These are phyloP conservation scores for Candida sanyaensis DNA, from an alignment of 1,139 yeast genomes.

Conservation along the genomic window DNA sequence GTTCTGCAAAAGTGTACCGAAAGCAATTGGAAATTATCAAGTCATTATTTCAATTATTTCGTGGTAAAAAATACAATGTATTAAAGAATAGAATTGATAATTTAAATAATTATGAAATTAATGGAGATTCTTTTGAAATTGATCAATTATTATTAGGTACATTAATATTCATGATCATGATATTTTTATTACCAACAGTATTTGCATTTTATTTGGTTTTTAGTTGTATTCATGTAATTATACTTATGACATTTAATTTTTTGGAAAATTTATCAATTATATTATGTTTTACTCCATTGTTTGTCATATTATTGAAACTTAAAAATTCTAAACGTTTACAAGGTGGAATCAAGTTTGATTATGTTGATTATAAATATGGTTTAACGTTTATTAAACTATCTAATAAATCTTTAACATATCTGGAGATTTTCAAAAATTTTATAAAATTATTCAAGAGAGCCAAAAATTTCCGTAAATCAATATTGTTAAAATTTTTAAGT, in stretches of 20 bases:
- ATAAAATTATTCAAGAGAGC: constrained; percentile 31
- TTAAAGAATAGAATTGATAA: constrained; percentile 81
- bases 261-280: constrained; percentile 65
- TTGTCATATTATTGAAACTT: constrained; percentile 72
- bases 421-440: constrained; percentile 40
- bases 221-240: constrained; percentile 56
- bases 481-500: constrained; percentile 27
- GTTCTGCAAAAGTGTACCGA: constrained; percentile 75
- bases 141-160: constrained; percentile 91
- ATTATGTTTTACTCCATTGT: constrained; percentile 83
- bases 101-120: constrained; percentile 42
- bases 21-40: constrained; percentile 70
- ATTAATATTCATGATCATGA: constrained; percentile 74
- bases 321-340: constrained; percentile 87
- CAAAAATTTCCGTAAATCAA: constrained; percentile 30
- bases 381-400: constrained; percentile 32
- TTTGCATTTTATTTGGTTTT: constrained; percentile 81
- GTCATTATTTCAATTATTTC: constrained; percentile 80
- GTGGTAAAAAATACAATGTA: constrained; percentile 87
- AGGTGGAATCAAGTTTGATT: constrained; percentile 70
- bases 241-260: constrained; percentile 51
- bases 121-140: constrained; percentile 62
- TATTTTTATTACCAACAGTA: constrained; percentile 84
- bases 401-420: constrained; percentile 42
- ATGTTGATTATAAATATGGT: constrained; percentile 15